Evolutionary conservation across 345 rosid genomes (phyloP).

Genomic region (Tarenaya hassleriana): DNA sequence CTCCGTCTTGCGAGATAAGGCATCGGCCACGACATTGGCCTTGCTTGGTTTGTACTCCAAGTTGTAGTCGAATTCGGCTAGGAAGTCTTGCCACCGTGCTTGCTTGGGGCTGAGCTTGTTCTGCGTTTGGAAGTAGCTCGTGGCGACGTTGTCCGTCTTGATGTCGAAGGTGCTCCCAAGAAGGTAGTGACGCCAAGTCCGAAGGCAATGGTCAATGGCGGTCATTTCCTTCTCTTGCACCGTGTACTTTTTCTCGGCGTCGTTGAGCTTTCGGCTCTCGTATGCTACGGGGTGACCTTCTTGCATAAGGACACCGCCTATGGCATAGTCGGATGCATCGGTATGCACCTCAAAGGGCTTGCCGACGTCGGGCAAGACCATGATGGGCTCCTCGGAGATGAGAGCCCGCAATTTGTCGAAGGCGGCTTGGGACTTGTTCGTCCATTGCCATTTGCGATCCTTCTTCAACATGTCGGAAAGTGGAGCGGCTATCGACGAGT

Average conservation of each 20-base stretch:
- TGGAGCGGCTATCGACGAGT: too few relatives aligned
- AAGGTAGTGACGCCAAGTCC: background rate
- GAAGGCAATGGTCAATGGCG: background rate
- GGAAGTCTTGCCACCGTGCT: conserved; percentile 1
- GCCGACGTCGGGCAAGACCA: too few relatives aligned
- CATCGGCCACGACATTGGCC: background rate
- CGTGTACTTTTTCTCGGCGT: background rate
- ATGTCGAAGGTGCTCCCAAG: background rate
- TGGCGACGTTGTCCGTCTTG: conserved; percentile 4
- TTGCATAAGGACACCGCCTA: too few relatives aligned
- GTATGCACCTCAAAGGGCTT: too few relatives aligned
- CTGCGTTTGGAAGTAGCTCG: background rate
- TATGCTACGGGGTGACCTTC: background rate
- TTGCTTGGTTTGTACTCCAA: background rate
- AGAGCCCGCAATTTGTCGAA: background rate
- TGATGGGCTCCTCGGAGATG: too few relatives aligned
- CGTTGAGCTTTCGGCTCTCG: background rate
- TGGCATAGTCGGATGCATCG: too few relatives aligned
- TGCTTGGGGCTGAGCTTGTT: background rate
- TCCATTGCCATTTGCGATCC: too few relatives aligned
- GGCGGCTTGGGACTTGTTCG: too few relatives aligned
- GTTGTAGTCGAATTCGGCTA: background rate
- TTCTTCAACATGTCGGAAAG: too few relatives aligned
- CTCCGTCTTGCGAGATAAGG: background rate
- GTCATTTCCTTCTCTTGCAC: conserved; percentile 4